Conservation (phyloP, 305 asterid genomes). For the Rubia peregrina region DNA sequence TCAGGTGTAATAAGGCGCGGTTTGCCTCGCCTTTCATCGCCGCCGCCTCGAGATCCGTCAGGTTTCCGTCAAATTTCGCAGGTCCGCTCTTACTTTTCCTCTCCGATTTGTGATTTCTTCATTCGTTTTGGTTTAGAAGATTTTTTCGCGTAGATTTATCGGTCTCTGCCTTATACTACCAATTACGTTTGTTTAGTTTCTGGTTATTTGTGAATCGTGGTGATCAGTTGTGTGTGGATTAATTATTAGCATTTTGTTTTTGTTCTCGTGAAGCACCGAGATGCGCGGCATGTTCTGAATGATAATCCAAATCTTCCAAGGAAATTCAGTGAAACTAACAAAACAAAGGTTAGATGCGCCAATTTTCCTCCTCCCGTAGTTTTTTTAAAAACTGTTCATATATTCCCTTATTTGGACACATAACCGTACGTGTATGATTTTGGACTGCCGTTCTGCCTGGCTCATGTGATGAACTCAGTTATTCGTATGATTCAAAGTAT, state of each 20-base stretch:
- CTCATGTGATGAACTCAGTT: background rate
- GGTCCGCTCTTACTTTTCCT: slow-evolving; percentile 27
- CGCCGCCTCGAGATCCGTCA: slow-evolving; percentile 58
- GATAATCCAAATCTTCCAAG: no score
- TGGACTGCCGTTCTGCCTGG: background rate
- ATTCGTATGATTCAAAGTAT: no score
- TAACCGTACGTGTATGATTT: background rate
- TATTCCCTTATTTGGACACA: background rate
- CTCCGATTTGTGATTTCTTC: background rate
- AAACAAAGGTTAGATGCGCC: no score
- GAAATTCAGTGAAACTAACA: no score
- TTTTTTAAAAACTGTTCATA: background rate
- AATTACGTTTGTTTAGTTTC: slow-evolving; percentile 55
- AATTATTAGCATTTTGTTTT: slow-evolving; percentile 4
- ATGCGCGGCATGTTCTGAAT: slow-evolving; percentile 45
- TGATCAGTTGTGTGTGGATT: background rate
- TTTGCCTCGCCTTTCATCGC: slow-evolving; percentile 69
- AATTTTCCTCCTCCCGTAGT: no score
- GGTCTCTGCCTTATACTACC: slow-evolving; percentile 76
- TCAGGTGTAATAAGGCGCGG: slow-evolving; percentile 9
- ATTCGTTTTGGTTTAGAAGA: background rate
- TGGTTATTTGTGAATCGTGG: background rate
- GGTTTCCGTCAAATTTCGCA: slow-evolving; percentile 57
- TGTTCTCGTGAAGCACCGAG: slow-evolving; percentile 56
- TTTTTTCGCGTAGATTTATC: slow-evolving; percentile 42